Evolutionary conservation across 2,329 filamentous ascomycete species (phyloP).

Genomic region (Reticulascus tulasneorum): DNA sequence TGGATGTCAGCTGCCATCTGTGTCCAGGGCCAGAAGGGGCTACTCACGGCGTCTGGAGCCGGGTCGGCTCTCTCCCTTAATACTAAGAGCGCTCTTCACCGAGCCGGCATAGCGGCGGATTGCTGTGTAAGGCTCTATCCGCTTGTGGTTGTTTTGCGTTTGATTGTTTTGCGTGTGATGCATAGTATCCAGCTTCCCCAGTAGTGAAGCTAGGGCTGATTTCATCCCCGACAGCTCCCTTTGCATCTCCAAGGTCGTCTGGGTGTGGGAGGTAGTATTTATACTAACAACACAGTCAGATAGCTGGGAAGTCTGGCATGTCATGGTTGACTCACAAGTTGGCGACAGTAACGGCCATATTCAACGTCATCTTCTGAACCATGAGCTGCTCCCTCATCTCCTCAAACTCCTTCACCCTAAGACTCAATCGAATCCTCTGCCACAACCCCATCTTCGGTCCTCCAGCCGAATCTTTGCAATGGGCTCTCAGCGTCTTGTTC

Average conservation of each 20-base stretch:
- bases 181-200: not conserved
- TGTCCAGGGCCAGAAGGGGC: too few relatives aligned
- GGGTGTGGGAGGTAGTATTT: constrained; percentile 2
- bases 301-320: not conserved
- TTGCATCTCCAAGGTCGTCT: constrained; percentile 1
- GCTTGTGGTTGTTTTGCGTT: not conserved
- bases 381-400: constrained; percentile 1
- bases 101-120: not conserved
- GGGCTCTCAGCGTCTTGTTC: not conserved
- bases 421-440: not conserved
- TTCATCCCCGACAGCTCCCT: constrained; percentile 2
- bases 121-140: not conserved
- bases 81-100: not conserved
- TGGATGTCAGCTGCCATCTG: too few relatives aligned
- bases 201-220: constrained; percentile 1
- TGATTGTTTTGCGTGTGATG: not conserved
- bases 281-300: constrained; percentile 2
- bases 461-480: not conserved
- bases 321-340: constrained; percentile 2
- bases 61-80: not conserved
- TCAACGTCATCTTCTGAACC: constrained; percentile 1
- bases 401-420: constrained; percentile 2
- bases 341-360: constrained; percentile 1
- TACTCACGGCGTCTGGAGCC: too few relatives aligned
- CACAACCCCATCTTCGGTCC: constrained; percentile 2